Conservation (phyloP, 2,329 filamentous ascomycete genomes). For the Davidsoniella virescens region DNA sequence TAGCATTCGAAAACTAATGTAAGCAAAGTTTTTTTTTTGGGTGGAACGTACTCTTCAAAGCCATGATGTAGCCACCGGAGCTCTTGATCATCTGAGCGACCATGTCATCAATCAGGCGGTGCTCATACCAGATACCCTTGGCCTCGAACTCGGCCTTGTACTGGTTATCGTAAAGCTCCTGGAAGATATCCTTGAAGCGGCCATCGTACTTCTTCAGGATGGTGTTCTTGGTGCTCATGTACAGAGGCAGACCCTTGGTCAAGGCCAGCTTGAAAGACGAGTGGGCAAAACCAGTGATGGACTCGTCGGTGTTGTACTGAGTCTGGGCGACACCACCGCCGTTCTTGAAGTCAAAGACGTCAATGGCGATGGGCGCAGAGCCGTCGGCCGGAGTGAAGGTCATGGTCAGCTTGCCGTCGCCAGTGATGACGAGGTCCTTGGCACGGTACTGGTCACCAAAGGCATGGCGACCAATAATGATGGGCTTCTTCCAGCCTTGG, state of each 20-base stretch:
- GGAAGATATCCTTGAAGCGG: conserved; percentile 98
- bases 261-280: conserved; percentile 92
- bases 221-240: conserved; percentile 99
- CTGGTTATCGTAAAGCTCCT: conserved; percentile 77
- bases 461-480: conserved; percentile 96
- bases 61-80: conserved; percentile 89
- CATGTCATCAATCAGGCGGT: conserved; percentile 98
- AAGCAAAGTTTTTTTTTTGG: not conserved
- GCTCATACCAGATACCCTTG: conserved; percentile 96
- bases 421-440: conserved; percentile 73
- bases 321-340: conserved; percentile 81
- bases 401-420: conserved; percentile 80
- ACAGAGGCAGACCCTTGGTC: conserved; percentile 75
- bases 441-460: conserved; percentile 98
- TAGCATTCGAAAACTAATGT: not conserved
- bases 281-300: conserved; percentile 87
- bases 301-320: conserved; percentile 97
- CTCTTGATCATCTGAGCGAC: conserved; percentile 99
- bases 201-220: conserved; percentile 99
- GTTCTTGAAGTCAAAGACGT: conserved; percentile 79
- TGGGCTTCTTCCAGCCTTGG: conserved; percentile 95
- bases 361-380: conserved; percentile 66
- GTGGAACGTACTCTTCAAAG: conserved; percentile 70
- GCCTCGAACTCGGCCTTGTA: conserved; percentile 84
- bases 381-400: conserved; percentile 71